Evolutionary conservation across 2,329 filamentous ascomycete genomes (phyloP), one percentile per base, ranked within the genome.

Genomic region (Curvularia spicifera): DNA sequence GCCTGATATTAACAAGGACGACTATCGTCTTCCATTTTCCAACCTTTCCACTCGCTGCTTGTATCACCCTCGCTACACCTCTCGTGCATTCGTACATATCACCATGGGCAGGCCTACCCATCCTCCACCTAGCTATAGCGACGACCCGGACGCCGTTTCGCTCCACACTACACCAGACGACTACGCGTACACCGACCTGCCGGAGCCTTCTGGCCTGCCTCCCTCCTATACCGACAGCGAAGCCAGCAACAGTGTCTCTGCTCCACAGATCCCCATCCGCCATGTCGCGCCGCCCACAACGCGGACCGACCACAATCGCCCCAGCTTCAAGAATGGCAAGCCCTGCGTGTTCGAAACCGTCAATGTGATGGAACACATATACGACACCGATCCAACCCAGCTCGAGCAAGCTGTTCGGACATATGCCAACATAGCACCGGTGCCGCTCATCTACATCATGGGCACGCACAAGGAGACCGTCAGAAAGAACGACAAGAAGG

Each of bases 101-200:
- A 64, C 46, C 51, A 77, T 78, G 75, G 74, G 74, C 54, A 69
- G 60, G 56, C 53, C 71, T n/a, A 60, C 65, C 12, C 61, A 49
- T 18, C 54, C 64, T 22, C 45, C 67, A 20, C 56, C 59, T 31
- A 58, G 55, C 40, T 78, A 76, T 51, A 68, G 72, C 42, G 75
- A 78, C 60, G 76, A 78, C 51, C 72, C 71, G 0, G 76, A 78
- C 43, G 71, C 76, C 8, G 67, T 78, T 1, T 78, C 76, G 2
- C 69, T 78, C 5, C 75, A 77, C 54, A 78, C 76, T 12, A 77
- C 74, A 8, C 76, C 71, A 18, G 72, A 74, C 44, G 75, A 74
- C 53, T 77, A 77, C 59, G 57, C 61, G 10, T 77, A 78, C 57
- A 69, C 73, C 45, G 76, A 78, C 57, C 73, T 71, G 1, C 72